phyloP scores from a whole-genome alignment of 306 rosid genomes.

The Lathyrus oleraceus region DNA sequence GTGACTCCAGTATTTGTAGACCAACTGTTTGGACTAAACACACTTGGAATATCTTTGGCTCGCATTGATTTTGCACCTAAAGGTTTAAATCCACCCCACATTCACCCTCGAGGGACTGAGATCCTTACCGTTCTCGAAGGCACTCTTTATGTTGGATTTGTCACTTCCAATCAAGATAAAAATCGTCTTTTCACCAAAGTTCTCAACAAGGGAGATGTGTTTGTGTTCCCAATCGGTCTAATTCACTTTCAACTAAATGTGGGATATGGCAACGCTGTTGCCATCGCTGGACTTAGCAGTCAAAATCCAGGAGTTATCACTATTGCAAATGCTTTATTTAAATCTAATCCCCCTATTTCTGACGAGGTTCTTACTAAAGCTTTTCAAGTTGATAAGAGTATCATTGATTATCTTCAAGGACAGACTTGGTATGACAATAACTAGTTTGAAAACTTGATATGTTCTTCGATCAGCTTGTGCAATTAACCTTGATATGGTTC shows the following conservation, averaged over 20 bases:
- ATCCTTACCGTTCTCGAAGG: slow-evolving; percentile 35
- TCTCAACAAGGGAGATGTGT: too few relatives aligned
- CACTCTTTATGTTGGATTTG: slow-evolving; percentile 35
- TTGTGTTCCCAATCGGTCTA: too few relatives aligned
- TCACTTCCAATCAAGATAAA: not conserved
- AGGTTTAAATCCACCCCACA: too few relatives aligned
- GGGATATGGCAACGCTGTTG: too few relatives aligned
- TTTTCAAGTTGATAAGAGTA: slow-evolving; percentile 26
- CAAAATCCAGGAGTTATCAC: too few relatives aligned
- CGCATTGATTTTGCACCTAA: too few relatives aligned
- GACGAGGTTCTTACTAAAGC: slow-evolving; percentile 33
- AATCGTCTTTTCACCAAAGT: too few relatives aligned
- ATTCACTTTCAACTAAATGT: too few relatives aligned
- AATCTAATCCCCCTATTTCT: slow-evolving; percentile 36
- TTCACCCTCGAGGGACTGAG: not conserved
- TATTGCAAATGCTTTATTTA: slow-evolving; percentile 32
- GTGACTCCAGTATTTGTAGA: not conserved
- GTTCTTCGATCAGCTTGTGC: not conserved
- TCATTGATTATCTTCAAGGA: too few relatives aligned
- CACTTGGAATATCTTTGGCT: slow-evolving; percentile 7
- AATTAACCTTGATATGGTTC: too few relatives aligned
- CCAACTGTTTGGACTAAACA: slow-evolving; percentile 13
- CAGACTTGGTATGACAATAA: slow-evolving; percentile 4
- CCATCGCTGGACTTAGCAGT: too few relatives aligned
- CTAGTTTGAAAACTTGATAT: not conserved